Evolutionary conservation across 2,329 filamentous ascomycete genomes (phyloP).

Genomic region (Blumeria graminis): DNA sequence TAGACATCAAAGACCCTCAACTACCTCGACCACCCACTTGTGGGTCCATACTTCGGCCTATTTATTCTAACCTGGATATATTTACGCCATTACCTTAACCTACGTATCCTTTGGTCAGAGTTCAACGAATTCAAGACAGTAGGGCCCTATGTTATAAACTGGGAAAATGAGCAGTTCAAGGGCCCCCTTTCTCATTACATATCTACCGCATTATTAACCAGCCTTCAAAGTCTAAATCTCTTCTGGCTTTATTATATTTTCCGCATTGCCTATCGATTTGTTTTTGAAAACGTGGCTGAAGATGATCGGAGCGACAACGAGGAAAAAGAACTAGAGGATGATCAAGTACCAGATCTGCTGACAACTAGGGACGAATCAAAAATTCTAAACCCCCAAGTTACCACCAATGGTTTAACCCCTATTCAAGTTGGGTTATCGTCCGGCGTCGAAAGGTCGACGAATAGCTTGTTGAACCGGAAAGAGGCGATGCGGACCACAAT

Average conservation of each 20-base stretch:
- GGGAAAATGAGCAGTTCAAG: slow-evolving; percentile 57
- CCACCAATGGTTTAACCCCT: no score
- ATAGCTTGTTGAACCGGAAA: no score
- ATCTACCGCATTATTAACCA: slow-evolving; percentile 36
- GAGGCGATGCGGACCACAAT: no score
- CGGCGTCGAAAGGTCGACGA: no score
- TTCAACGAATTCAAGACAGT: slow-evolving; percentile 53
- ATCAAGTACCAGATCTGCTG: slow-evolving; percentile 4
- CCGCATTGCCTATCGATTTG: slow-evolving; percentile 48
- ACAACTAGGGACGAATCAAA: not conserved
- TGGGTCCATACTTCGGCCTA: slow-evolving; percentile 60
- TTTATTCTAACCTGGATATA: slow-evolving; percentile 79
- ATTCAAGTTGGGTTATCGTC: no score
- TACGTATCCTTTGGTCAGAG: slow-evolving; percentile 50
- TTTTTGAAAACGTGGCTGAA: slow-evolving; percentile 32
- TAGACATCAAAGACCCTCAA: slow-evolving; percentile 80
- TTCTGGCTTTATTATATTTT: slow-evolving; percentile 66
- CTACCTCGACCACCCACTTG: slow-evolving; percentile 59
- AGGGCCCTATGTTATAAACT: slow-evolving; percentile 53
- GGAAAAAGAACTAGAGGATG: slow-evolving; percentile 17
- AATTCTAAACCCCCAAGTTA: no score
- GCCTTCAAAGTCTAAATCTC: slow-evolving; percentile 50
- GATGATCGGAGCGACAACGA: slow-evolving; percentile 56
- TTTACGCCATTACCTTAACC: slow-evolving; percentile 64
- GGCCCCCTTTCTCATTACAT: slow-evolving; percentile 45